Base-by-base conservation (phyloP, 768 basidiomycete species). In the Boletus sp. region DNA sequence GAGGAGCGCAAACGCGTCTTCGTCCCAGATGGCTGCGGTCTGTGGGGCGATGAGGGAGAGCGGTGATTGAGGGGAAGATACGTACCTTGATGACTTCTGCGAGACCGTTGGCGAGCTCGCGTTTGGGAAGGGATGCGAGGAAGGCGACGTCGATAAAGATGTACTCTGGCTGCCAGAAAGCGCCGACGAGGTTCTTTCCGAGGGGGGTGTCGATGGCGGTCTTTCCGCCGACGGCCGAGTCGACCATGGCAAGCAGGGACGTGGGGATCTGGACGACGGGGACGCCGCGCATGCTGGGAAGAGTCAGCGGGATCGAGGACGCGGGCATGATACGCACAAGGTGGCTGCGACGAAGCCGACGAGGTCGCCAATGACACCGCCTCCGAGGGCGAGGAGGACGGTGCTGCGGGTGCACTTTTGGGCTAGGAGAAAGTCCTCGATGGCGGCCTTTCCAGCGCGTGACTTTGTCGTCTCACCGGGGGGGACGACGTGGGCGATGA, bases 1-100 rank as follows among this genome's bases (percentile, higher is more conserved):
- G 59, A 99, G 85, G 33, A 86, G 81, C 36, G 86, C 81, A 67
- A 99, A 99, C 66, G 95, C 93, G 60, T 77, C 73, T 65, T 92
- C 94, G 71, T 92, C 85, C 96, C 96, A 98, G 67, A 98, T 98
- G n/a, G 95, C 97, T 6, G 97, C 96, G 28, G 97, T 99, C 96
- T 96, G 68, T 7, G 50, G 15, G 41, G 14, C 24, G 18, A 29
- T 63, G 32, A 67, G 56, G 18, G 14, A 3, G 1, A 5, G 53
- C 8, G 39, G 58, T 0, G 41, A 57, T 44, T 39, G 33, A n/a
- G 35, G 35, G 50, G 45, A 32, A 10, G 37, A 20, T 11, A 71
- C 79, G 57, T 54, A 92, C 94, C 84, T 99, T 99, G 69, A 98
- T 87, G 4, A 98, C 89, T 72, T 99, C 96, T 1, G 97, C 96